Evolutionary conservation across 140 eudicot genomes (phyloP), one percentile per base, ranked within the genome.

Genomic region (Senecio squalidus): DNA sequence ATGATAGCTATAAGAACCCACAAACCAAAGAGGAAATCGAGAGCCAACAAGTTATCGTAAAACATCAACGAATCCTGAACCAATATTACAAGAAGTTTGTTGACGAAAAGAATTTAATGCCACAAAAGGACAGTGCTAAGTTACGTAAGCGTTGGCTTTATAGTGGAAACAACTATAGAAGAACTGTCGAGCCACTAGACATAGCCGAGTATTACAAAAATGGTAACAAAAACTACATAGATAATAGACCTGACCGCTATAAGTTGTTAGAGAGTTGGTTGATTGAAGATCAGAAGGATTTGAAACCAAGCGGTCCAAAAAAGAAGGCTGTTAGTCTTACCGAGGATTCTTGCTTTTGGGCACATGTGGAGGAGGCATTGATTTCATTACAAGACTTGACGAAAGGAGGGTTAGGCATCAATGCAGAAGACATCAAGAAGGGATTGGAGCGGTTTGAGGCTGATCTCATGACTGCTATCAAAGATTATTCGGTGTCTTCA

Each of bases 111-210:
- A 47, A 63, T 25, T 17, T 9, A 53, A 62, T 76, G 79, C 86
- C 86, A 4, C 81, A 58, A 38, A 68, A 61, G 24, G 82, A 71
- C 39, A 73, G 68, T 27, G 61, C 49, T 0, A 30, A 45, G 21
- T 45, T 71, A 17, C 74, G 74, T 9, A 68, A 53, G 7, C 43
- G 78, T 9, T 59, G 76, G 69, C 69, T 76, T 0, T 71, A 60
- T 23, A 46, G 62, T 10, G 86, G 79, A 2, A 80, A 67, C 1
- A 80, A 51, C 63, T 80, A 58, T 1, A 75, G 82, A 40, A 63
- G 82, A n/a, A 67, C 75, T 36, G 57, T 75, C 1, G 85, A 80
- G 64, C 79, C 85, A 16, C 79, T 80, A 6, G 60, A 71, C 67
- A 75, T 80, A 36, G 43, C 43, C 43, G 43, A 36, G 0, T 1